These are phyloP conservation scores for Polychytrium aggregatum DNA, from an alignment of 192 early-diverging fungal genomes.

Conservation along the genomic window DNA sequence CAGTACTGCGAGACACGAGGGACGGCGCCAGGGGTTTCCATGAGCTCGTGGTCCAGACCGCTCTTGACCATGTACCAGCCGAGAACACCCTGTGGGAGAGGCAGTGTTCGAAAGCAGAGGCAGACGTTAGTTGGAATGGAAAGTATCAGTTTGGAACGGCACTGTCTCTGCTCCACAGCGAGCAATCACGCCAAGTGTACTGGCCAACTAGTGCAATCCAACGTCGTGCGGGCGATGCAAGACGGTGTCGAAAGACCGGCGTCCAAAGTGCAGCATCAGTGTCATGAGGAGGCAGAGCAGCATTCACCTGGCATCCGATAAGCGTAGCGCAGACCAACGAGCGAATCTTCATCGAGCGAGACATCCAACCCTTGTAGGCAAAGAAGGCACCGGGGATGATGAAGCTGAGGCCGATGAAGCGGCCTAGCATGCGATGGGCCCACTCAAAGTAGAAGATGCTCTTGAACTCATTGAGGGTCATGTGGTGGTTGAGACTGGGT, in stretches of 20 bases:
- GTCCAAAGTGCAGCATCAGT: too few relatives aligned
- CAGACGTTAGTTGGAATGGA: too few relatives aligned
- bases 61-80: constrained; percentile 99
- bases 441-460: constrained; percentile 97
- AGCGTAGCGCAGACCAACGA: constrained; percentile 16
- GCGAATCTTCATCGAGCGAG: constrained; percentile 37
- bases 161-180: too few relatives aligned
- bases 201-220: too few relatives aligned
- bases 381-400: constrained; percentile 83
- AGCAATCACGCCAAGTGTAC: too few relatives aligned
- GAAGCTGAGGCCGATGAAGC: constrained; percentile 79
- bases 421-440: constrained; percentile 91
- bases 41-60: constrained; percentile 71
- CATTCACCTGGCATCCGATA: constrained; percentile 8
- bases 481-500: constrained; percentile 71
- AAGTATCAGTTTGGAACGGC: too few relatives aligned
- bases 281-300: too few relatives aligned
- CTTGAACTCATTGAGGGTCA: constrained; percentile 88
- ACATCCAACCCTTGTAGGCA: constrained; percentile 62
- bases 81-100: constrained; percentile 74
- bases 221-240: too few relatives aligned
- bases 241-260: too few relatives aligned
- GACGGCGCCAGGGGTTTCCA: constrained; percentile 63
- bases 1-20: constrained; percentile 93
- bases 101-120: too few relatives aligned